These are phyloP conservation scores for Sporothrix protearum DNA, from an alignment of 2,329 filamentous ascomycete species.

Conservation along the genomic window DNA sequence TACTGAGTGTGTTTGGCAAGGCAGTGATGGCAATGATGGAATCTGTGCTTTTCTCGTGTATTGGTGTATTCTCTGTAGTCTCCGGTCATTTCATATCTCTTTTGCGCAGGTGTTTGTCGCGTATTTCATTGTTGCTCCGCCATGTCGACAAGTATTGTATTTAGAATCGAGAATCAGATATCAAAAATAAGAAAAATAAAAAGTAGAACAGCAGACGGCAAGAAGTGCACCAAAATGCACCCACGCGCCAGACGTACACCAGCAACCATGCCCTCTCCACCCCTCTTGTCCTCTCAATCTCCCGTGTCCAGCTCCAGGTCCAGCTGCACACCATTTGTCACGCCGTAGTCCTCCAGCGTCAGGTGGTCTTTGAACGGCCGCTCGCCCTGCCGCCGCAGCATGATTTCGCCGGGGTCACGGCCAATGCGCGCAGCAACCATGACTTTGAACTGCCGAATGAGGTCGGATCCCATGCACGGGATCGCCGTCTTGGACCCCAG, in stretches of 20 bases:
- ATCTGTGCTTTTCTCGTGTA: too few relatives aligned
- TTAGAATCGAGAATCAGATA: neutral
- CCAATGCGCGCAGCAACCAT: conserved; percentile 88
- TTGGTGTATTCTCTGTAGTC: neutral
- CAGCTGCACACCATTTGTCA: conserved; percentile 79
- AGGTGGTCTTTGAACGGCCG: conserved; percentile 89
- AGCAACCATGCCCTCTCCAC: too few relatives aligned
- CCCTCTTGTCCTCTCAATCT: conserved; percentile 46
- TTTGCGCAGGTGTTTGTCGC: neutral
- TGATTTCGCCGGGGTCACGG: conserved; percentile 82
- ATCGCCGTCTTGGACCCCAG: conserved; percentile 93
- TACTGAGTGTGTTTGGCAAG: neutral
- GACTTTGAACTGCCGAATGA: conserved; percentile 81
- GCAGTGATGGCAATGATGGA: neutral
- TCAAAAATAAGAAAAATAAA: too few relatives aligned
- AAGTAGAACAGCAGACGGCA: too few relatives aligned
- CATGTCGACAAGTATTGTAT: neutral
- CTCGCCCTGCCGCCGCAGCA: conserved; percentile 88
- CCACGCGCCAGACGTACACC: too few relatives aligned
- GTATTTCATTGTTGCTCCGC: neutral
- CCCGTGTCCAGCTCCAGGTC: conserved; percentile 61
- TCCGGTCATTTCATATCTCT: neutral
- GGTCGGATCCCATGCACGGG: conserved; percentile 80
- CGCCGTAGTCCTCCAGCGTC: conserved; percentile 86
- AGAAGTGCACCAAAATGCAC: neutral